Base-by-base conservation (phyloP, 805 yeast species). In the Saccharomycopsis sp. region DNA sequence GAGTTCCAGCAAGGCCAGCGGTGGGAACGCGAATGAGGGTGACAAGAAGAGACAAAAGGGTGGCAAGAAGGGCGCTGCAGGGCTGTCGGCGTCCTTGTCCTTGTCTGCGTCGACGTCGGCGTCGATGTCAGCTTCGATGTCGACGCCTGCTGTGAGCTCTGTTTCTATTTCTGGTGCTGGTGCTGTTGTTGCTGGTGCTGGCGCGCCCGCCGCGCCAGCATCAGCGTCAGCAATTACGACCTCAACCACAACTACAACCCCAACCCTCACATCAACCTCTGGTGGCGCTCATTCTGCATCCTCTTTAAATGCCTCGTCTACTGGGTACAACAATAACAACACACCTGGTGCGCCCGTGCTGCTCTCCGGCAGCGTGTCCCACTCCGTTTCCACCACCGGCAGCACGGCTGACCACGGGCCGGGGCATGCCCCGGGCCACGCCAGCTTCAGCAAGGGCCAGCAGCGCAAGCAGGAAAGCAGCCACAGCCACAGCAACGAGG, bases 251-350 rank as follows among this genome's bases (percentile, higher is more conserved):
- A 31, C 16, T 36, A 29, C 20, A 33, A 18, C 8, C 5, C 17
- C 32, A 34, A 58, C 20, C 60, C 57, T 36, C 35, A 36, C 39
- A 39, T 29, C 31, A 34, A 39, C 26, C 29, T 8, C 36, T 10
- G 29, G n/a, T n/a, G n/a, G n/a, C n/a, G n/a, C n/a, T n/a, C n/a
- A n/a, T n/a, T n/a, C n/a, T n/a, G n/a, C n/a, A n/a, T n/a, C n/a
- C n/a, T n/a, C n/a, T n/a, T n/a, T n/a, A n/a, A n/a, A n/a, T n/a
- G n/a, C n/a, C n/a, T n/a, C n/a, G n/a, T n/a, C n/a, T n/a, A n/a
- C n/a, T n/a, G n/a, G n/a, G n/a, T n/a, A n/a, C n/a, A n/a, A n/a
- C n/a, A n/a, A n/a, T n/a, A n/a, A n/a, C n/a, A n/a, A n/a, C n/a
- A n/a, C n/a, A n/a, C n/a, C n/a, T n/a, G n/a, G n/a, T n/a, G n/a